Percentiles rank a stretch among this genome's conserved stretches.
Conservation (phyloP, 1,284 basidiomycete genomes). For the Ceratobasidium sp. region DNA sequence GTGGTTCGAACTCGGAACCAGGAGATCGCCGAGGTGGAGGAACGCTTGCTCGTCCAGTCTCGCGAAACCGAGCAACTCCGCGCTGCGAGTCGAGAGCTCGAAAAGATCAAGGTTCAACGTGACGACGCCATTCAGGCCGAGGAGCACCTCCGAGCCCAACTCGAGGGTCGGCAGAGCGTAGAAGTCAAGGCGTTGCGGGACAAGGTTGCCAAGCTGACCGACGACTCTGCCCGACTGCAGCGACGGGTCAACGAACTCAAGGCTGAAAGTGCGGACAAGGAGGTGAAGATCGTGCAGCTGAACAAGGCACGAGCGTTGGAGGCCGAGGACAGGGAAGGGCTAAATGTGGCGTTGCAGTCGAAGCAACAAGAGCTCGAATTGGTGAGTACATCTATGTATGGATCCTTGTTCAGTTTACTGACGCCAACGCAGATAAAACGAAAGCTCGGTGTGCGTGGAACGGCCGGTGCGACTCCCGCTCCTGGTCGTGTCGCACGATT, state of each 20-base stretch:
- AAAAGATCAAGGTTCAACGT: slow-evolving; percentile 28
- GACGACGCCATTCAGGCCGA: slow-evolving; percentile 34
- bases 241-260: slow-evolving; percentile 73
- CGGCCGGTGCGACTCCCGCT: no score
- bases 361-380: slow-evolving; percentile 86
- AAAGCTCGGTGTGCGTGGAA: no score
- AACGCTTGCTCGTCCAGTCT: slow-evolving; percentile 7
- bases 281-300: no score
- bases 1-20: slow-evolving; percentile 30
- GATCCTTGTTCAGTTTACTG: not conserved
- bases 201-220: slow-evolving; percentile 58
- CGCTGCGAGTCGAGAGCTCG: slow-evolving; percentile 13
- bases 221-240: slow-evolving; percentile 69
- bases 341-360: no score
- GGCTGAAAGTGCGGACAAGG: no score
- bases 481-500: no score
- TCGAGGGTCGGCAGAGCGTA: no score
- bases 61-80: slow-evolving; percentile 27
- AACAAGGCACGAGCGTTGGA: no score
- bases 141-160: slow-evolving; percentile 26
- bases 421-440: slow-evolving; percentile 76
- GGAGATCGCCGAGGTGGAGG: slow-evolving; percentile 30
- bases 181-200: slow-evolving; percentile 15
- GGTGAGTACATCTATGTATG: slow-evolving; percentile 57
- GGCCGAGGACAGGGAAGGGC: no score